Base-by-base conservation (phyloP, 148 eudicot genomes). In the Arbutus unedo region DNA sequence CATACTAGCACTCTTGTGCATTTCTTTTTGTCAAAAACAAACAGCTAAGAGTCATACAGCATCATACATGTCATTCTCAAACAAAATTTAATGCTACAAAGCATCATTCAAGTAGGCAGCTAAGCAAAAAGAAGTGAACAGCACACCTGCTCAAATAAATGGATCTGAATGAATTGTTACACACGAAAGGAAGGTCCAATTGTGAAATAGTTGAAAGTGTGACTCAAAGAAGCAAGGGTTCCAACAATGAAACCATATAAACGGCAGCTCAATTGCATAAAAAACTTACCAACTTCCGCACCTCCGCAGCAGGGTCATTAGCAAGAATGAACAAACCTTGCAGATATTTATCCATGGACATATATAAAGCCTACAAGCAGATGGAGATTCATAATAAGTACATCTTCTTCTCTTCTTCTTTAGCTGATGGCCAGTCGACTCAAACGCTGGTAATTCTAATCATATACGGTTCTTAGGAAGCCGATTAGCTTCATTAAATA, bases 271-370 rank as follows among this genome's bases (percentile, higher is more conserved):
- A 53, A 79, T 68, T 11, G 55, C 85, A 74, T 31, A 21, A 85
- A 56, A 18, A 81, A 86, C 94, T 90, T 92, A 96, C 99, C 99
- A 94, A 82, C 85, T 93, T 96, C 87, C 98, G 97, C 78, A 96
- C 97, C 82, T 93, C 99, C 5, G 93, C 82, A 71, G 92, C 81
- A 83, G 97, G 86, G 85, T 96, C 99, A 89, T 92, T 91, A 81
- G 99, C 93, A 88, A 94, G 98, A 89, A 89, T 80, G 86, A 96
- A 96, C 82, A 96, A 88, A 85, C 99, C 99, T 81, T 92, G 96
- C 80, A 96, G 91, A 82, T 90, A 96, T 74, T 90, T 91, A 84
- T 96, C 98, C 98, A 96, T 94, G 13, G 97, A 91, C 87, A 85
- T 81, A 75, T 90, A 91, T 54, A 94, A 82, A 84, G 89, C 94